Evolutionary conservation across 2,329 filamentous ascomycete species (phyloP).

Genomic region (Nemania abortiva): DNA sequence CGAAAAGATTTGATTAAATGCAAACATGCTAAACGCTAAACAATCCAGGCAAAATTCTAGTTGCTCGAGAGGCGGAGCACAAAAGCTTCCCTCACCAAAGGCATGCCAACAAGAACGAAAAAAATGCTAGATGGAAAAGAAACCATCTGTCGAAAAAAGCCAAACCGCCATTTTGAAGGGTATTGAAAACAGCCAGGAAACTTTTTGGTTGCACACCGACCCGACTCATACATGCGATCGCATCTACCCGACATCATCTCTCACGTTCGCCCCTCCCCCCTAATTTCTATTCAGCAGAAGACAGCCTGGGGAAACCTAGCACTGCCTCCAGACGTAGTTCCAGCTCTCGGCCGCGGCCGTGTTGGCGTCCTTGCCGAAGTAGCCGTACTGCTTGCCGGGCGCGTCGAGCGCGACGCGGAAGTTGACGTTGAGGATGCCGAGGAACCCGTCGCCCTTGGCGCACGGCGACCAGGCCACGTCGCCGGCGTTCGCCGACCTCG

Average conservation of each 20-base stretch:
- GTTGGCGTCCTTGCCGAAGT: constrained; percentile 52
- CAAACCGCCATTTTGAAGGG: constrained; percentile 11
- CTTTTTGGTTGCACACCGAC: constrained; percentile 2
- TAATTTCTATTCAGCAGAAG: not conserved
- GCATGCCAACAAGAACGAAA: not conserved
- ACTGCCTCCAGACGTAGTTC: constrained; percentile 54
- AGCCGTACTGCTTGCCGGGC: constrained; percentile 49
- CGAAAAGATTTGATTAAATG: constrained; percentile 21
- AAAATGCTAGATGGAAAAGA: not conserved
- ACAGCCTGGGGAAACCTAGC: constrained; percentile 40
- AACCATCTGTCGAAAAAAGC: not conserved
- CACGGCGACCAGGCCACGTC: constrained; percentile 54
- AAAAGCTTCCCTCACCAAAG: not conserved
- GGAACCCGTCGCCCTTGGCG: constrained; percentile 49
- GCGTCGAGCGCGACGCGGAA: constrained; percentile 55
- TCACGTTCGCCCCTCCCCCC: not conserved
- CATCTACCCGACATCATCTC: not conserved
- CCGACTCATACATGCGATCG: not conserved
- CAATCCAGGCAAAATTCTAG: constrained; percentile 15
- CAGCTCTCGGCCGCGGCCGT: constrained; percentile 51
- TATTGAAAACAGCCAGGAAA: constrained; percentile 13
- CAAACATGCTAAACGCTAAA: constrained; percentile 15
- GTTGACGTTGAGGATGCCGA: constrained; percentile 57
- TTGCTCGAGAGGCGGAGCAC: not conserved
- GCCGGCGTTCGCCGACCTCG: constrained; percentile 46